Evolutionary conservation across 1,284 basidiomycete species (phyloP).

Genomic region (Cutaneotrichosporon cyanovorans): DNA sequence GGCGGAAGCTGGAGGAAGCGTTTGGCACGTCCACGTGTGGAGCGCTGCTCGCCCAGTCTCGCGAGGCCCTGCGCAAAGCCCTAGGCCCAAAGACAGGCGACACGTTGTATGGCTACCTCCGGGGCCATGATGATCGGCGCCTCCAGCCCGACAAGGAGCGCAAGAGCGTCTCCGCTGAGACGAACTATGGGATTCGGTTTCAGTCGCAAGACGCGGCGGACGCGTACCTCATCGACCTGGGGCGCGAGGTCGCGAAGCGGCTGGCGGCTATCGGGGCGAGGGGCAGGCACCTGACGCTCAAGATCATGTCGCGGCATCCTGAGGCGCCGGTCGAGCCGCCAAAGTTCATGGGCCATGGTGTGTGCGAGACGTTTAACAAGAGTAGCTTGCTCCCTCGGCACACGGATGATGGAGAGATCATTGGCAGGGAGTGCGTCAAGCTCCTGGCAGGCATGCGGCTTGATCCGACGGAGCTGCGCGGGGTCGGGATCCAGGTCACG

Average conservation of each 20-base stretch:
- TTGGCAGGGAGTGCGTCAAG: slow-evolving; percentile 71
- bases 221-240: slow-evolving; percentile 65
- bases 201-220: slow-evolving; percentile 71
- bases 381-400: slow-evolving; percentile 59
- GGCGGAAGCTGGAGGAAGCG: slow-evolving; percentile 61
- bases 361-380: slow-evolving; percentile 75
- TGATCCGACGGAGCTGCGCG: slow-evolving; percentile 80
- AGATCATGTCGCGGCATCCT: slow-evolving; percentile 80
- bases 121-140: slow-evolving; percentile 71
- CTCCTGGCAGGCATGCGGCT: slow-evolving; percentile 66
- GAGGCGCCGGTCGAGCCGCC: slow-evolving; percentile 84
- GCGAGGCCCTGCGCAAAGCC: slow-evolving; percentile 58
- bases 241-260: slow-evolving; percentile 64
- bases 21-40: slow-evolving; percentile 66
- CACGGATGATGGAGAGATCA: slow-evolving; percentile 62
- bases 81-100: slow-evolving; percentile 78
- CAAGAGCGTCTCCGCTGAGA: slow-evolving; percentile 82
- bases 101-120: slow-evolving; percentile 70
- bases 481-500: slow-evolving; percentile 85
- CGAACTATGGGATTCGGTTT: slow-evolving; percentile 95
- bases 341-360: slow-evolving; percentile 93
- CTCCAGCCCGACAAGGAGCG: slow-evolving; percentile 75
- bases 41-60: slow-evolving; percentile 59
- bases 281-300: slow-evolving; percentile 69
- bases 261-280: slow-evolving; percentile 60